Base-by-base conservation (phyloP, 495 filamentous ascomycete species). In the Hypoxylon perforatum region DNA sequence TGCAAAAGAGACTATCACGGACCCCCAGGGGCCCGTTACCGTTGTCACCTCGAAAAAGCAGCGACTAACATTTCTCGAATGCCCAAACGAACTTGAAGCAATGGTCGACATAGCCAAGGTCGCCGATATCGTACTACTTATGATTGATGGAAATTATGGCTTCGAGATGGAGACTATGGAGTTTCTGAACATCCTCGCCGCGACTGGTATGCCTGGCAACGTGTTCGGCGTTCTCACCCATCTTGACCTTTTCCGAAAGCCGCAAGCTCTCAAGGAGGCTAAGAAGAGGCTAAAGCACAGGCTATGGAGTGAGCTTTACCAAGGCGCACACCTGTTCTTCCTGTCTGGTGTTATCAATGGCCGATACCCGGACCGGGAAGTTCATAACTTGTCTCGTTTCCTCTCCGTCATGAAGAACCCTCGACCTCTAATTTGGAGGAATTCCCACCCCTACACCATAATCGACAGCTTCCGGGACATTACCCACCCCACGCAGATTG, bases 151-250 rank as follows among this genome's bases (percentile, higher is more conserved):
- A 35, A 97, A 97, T 78, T 99, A 89, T 73, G 95, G 95, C 2
- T 99, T 98, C 71, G 95, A 99, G 80, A 99, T 99, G 95, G 95
- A 99, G 81, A 99, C 95, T 1, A 98, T 99, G 96, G 95, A 99
- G 76, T 99, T 99, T 68, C 77, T 99, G 71, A 97, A 97, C 69
- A 88, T 96, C 42, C 80, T 98, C 53, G 87, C 91, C 6, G 85
- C 92, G 9, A 94, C 90, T 52, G 95, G 95, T 75, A 96, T 99
- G 92, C 95, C 95, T 8, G 94, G 94, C 61, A 99, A 99, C 70
- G 92, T 99, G 18, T 98, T 98, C 73, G 96, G 96, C 23, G 93
- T 99, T 49, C 84, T 98, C 23, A 97, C 95, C 12, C 96, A 98
- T 84, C 83, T 99, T 38, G 95, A 99, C 76, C 83, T 97, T 2